phyloP scores from a whole-genome alignment of 2,329 filamentous ascomycete genomes.

The Ophiocordyceps camponoti-leonardi region DNA sequence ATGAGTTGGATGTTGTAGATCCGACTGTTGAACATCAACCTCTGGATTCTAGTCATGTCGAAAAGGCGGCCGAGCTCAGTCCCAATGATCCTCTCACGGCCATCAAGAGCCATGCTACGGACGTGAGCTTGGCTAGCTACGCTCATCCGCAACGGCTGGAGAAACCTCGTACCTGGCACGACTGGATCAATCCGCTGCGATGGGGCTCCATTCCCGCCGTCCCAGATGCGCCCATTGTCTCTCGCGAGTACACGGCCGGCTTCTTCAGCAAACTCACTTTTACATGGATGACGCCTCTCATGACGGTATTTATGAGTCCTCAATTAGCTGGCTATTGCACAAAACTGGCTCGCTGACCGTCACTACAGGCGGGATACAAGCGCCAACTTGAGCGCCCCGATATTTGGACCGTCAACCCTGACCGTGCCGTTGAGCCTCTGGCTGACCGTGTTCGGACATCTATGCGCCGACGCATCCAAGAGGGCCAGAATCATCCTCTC shows the following conservation, averaged over 20 bases:
- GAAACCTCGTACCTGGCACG: constrained; percentile 37
- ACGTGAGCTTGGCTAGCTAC: constrained; percentile 26
- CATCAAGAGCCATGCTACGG: constrained; percentile 36
- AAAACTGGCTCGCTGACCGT: too few species aligned
- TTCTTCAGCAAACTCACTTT: constrained; percentile 67
- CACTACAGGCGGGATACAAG: constrained; percentile 57
- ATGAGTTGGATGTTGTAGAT: background rate
- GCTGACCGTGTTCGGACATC: constrained; percentile 47
- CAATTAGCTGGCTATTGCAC: background rate
- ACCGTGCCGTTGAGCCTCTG: constrained; percentile 54
- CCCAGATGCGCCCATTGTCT: constrained; percentile 34
- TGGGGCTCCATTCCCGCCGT: constrained; percentile 40
- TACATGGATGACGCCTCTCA: constrained; percentile 79
- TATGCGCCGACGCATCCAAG: constrained; percentile 50
- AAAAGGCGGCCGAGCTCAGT: background rate
- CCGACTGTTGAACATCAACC: background rate
- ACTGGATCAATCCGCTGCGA: constrained; percentile 40
- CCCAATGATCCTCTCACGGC: constrained; percentile 5
- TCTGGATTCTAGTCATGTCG: background rate
- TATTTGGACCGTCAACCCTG: constrained; percentile 76
- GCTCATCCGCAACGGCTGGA: background rate
- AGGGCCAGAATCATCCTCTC: constrained; percentile 56
- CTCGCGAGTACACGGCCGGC: constrained; percentile 53
- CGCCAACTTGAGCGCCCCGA: constrained; percentile 70
- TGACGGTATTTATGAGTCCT: constrained; percentile 41